These are phyloP conservation scores for Voacanga thouarsii DNA, from an alignment of 257 asterid genomes.

Conservation along the genomic window DNA sequence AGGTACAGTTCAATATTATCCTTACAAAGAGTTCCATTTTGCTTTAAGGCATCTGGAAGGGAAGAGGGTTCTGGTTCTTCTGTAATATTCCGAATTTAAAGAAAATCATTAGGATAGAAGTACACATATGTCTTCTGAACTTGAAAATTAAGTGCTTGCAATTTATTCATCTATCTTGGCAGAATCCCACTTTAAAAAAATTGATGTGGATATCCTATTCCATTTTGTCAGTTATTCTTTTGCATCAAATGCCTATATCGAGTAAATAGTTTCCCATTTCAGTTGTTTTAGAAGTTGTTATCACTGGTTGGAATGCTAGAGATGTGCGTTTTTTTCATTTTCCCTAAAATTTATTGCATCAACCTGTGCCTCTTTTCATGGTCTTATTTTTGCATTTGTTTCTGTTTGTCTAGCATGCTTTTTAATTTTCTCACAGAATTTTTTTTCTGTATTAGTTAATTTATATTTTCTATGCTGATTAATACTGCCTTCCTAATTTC, in stretches of 20 bases:
- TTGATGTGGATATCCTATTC: neutral
- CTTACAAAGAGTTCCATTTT: too few species aligned
- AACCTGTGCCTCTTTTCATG: neutral
- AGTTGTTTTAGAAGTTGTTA: neutral
- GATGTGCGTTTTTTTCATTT: neutral
- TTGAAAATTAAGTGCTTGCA: neutral
- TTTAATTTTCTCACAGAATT: neutral
- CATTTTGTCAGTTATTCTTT: neutral
- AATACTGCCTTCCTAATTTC: neutral
- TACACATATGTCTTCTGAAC: neutral
- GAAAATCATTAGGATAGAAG: neutral
- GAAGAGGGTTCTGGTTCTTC: neutral
- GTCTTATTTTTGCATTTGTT: neutral
- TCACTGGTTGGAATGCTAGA: neutral
- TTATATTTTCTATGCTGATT: neutral
- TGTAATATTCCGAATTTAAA: too few species aligned
- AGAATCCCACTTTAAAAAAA: neutral
- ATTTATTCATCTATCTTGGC: neutral
- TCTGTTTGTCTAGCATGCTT: neutral
- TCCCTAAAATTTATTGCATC: neutral
- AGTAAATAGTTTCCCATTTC: neutral
- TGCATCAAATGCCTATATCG: neutral
- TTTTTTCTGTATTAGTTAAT: neutral
- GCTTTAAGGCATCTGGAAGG: neutral
- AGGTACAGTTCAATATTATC: too few species aligned